These are phyloP conservation scores for Curvularia spicifera DNA, from an alignment of 2,329 filamentous ascomycete species.

Conservation along the genomic window DNA sequence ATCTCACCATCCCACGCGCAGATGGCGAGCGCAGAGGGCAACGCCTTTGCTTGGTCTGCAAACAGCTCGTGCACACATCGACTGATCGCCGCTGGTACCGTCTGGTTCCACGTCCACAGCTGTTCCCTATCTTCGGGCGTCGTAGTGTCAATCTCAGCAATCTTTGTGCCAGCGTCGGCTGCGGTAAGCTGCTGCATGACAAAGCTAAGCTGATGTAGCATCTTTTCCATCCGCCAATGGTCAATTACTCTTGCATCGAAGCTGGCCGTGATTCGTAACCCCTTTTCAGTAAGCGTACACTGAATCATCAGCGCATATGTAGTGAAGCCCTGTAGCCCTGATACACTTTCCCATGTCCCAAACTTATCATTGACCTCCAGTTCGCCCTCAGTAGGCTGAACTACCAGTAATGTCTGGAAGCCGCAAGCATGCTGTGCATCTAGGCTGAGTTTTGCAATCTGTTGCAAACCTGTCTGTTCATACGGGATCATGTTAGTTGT, in stretches of 20 bases:
- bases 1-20: conserved; percentile 16
- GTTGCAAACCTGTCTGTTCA: conserved; percentile 44
- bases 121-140: not conserved
- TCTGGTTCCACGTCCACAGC: not conserved
- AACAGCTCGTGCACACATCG: too few relatives aligned
- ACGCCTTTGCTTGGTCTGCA: too few relatives aligned
- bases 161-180: not conserved
- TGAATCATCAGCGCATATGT: not conserved
- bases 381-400: conserved; percentile 48
- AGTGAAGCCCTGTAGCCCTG: conserved; percentile 17
- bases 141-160: not conserved
- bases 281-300: not conserved
- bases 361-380: not conserved
- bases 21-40: conserved; percentile 1
- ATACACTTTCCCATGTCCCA: conserved; percentile 8
- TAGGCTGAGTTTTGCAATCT: conserved; percentile 22
- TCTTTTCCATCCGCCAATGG: conserved; percentile 8
- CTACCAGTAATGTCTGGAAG: conserved; percentile 59
- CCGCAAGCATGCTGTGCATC: conserved; percentile 37
- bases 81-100: too few relatives aligned
- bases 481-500: conserved; percentile 31
- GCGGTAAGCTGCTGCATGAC: conserved; percentile 19
- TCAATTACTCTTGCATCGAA: conserved; percentile 20
- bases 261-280: conserved; percentile 25
- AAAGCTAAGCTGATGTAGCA: conserved; percentile 22